phyloP scores from a whole-genome alignment of 176 grass and related monocot genomes.

The Rhynchospora tenuis region DNA sequence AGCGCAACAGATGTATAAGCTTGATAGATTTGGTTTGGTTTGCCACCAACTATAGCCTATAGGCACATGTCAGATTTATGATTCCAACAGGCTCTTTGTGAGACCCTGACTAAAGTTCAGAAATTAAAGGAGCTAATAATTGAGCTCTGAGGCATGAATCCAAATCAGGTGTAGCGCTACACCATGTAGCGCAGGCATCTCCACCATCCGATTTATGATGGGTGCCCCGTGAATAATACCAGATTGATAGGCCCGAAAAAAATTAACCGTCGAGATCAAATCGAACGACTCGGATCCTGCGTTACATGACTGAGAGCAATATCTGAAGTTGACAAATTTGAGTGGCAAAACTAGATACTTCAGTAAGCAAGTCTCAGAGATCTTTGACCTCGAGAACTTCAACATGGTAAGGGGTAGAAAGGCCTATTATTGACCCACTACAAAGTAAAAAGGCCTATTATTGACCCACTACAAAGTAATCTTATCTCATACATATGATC shows the following conservation, averaged over 20 bases:
- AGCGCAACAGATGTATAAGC: background rate
- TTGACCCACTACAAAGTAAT: background rate
- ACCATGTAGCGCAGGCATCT: too few species aligned
- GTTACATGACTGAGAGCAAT: background rate
- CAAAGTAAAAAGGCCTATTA: background rate
- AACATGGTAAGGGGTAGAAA: too few species aligned
- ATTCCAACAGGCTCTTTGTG: background rate
- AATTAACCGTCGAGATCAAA: too few species aligned
- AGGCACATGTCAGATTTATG: background rate
- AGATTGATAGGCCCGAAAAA: too few species aligned
- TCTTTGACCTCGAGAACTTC: too few species aligned
- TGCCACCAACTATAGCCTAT: background rate
- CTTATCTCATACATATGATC: background rate
- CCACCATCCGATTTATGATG: too few species aligned
- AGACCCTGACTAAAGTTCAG: background rate
- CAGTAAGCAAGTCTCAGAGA: background rate
- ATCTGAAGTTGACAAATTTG: background rate
- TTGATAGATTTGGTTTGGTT: slow-evolving; percentile 2
- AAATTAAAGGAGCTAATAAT: background rate
- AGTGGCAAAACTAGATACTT: background rate
- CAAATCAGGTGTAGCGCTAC: too few species aligned
- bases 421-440: background rate
- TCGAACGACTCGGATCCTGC: too few species aligned
- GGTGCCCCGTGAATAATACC: too few species aligned
- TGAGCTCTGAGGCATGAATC: background rate